Conservation (phyloP, 1,284 basidiomycete genomes). For the Ustilago vetiveriae region DNA sequence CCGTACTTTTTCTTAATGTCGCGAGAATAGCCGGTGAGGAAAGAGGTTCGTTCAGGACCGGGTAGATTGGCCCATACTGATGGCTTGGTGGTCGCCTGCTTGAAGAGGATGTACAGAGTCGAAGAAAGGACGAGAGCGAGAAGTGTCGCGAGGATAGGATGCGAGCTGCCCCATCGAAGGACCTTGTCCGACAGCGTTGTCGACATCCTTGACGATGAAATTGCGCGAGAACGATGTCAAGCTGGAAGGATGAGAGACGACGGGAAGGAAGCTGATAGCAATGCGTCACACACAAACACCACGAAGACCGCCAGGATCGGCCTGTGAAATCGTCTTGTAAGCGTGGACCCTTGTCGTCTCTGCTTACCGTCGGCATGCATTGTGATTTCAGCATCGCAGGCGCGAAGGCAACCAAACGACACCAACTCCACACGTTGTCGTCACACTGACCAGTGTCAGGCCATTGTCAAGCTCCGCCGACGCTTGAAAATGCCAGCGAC, state of each 20-base stretch:
- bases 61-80: constrained; percentile 37
- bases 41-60: constrained; percentile 32
- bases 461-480: background rate
- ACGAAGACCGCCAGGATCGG: no score
- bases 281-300: no score
- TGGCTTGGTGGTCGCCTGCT: constrained; percentile 19
- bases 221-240: background rate
- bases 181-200: constrained; percentile 21
- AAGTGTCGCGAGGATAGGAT: constrained; percentile 15
- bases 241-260: background rate
- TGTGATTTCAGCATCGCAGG: no score
- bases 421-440: background rate
- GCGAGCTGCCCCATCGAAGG: constrained; percentile 12
- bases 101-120: constrained; percentile 17
- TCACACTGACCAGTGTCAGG: background rate
- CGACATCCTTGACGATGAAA: constrained; percentile 31
- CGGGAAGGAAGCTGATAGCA: background rate
- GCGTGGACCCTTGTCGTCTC: no score
- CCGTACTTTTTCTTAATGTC: constrained; percentile 32
- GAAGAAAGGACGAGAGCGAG: constrained; percentile 3
- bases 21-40: constrained; percentile 23
- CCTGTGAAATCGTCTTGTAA: no score
- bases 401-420: no score
- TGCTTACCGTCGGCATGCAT: background rate
- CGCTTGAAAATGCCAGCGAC: background rate